Conservation (phyloP, 306 rosid species). For the Styphnolobium japonicum region DNA sequence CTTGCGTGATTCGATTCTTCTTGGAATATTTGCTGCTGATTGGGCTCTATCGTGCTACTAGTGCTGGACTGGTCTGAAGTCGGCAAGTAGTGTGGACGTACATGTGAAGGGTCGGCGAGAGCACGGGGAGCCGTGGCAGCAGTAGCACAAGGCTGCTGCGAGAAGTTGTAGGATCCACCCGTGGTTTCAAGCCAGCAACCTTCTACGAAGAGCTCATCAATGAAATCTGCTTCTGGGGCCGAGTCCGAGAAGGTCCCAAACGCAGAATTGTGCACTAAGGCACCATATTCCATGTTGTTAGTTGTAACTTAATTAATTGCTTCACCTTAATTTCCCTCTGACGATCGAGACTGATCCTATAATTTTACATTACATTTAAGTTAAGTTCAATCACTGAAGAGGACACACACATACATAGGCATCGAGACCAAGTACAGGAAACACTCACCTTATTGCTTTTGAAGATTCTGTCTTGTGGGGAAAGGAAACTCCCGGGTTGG, state of each 20-base stretch:
- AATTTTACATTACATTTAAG: neutral
- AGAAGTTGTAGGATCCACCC: neutral
- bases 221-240: slow-evolving; percentile 15
- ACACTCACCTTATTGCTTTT: too few species aligned
- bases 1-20: slow-evolving; percentile 6
- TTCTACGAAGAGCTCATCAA: slow-evolving; percentile 39
- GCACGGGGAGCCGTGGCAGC: neutral
- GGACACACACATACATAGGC: neutral
- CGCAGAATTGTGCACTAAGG: neutral
- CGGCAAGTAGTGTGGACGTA: neutral
- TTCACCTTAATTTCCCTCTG: too few species aligned
- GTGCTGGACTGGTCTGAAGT: neutral
- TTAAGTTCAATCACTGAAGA: neutral
- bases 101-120: neutral
- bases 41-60: neutral
- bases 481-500: too few species aligned
- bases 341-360: too few species aligned
- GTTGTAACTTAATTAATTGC: neutral
- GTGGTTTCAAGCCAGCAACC: slow-evolving; percentile 56
- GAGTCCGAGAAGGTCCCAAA: slow-evolving; percentile 15
- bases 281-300: slow-evolving; percentile 36
- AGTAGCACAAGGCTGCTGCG: neutral
- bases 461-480: too few species aligned
- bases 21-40: slow-evolving; percentile 22
- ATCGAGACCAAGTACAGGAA: neutral